phyloP scores from a whole-genome alignment of 371 early-diverging fungal genomes.

The Massospora cicadina region DNA sequence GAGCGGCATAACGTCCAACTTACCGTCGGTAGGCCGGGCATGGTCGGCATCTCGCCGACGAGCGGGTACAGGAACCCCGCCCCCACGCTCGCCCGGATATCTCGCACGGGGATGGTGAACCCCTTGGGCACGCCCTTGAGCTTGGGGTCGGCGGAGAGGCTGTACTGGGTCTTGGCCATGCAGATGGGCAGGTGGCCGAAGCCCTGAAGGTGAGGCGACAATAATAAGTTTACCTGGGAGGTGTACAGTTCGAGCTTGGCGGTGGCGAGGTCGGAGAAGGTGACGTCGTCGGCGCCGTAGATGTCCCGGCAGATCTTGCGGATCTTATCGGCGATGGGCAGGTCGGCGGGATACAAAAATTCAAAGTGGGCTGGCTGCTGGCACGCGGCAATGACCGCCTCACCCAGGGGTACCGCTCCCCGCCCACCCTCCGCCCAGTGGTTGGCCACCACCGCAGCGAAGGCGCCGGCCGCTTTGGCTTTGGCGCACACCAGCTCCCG shows the following conservation, averaged over 20 bases:
- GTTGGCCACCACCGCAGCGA: slow-evolving; percentile 62
- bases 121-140: slow-evolving; percentile 80
- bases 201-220: slow-evolving; percentile 25
- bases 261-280: slow-evolving; percentile 57
- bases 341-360: slow-evolving; percentile 62
- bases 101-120: slow-evolving; percentile 82
- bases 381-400: slow-evolving; percentile 69
- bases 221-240: slow-evolving; percentile 21
- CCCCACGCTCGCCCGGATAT: slow-evolving; percentile 84
- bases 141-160: slow-evolving; percentile 74
- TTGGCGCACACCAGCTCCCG: slow-evolving; percentile 49
- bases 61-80: slow-evolving; percentile 96
- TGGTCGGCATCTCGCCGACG: slow-evolving; percentile 89
- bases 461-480: slow-evolving; percentile 71
- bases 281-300: slow-evolving; percentile 84
- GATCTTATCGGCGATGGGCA: slow-evolving; percentile 73
- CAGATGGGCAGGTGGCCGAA: slow-evolving; percentile 80
- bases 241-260: slow-evolving; percentile 68
- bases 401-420: slow-evolving; percentile 75
- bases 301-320: slow-evolving; percentile 74
- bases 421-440: slow-evolving; percentile 89
- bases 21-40: slow-evolving; percentile 90
- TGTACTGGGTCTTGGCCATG: slow-evolving; percentile 95
- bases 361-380: slow-evolving; percentile 39
- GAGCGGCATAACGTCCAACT: slow-evolving; percentile 10